Conservation (phyloP, 208 protist species). For the Naegleria lovaniensis region DNA sequence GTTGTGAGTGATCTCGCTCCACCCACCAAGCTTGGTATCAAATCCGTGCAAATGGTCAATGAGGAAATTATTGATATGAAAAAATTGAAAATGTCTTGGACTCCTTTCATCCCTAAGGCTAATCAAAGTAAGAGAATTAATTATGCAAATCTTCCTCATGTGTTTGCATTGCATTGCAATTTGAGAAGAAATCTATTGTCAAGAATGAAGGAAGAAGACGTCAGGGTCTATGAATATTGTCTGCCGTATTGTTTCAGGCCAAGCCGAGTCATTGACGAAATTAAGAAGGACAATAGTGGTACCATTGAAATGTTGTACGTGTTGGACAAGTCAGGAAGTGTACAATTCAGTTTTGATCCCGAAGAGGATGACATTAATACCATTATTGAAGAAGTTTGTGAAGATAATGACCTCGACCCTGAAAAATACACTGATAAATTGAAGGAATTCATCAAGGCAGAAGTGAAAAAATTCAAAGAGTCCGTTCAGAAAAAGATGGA, state of each 20-base stretch:
- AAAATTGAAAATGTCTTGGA: constrained; percentile 40
- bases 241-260: constrained; percentile 41
- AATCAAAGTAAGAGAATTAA: not conserved
- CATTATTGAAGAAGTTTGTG: constrained; percentile 23
- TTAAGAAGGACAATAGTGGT: not conserved
- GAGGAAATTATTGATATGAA: constrained; percentile 42
- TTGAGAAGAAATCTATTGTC: constrained; percentile 29
- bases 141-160: not conserved
- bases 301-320: not conserved
- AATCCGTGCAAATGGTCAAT: constrained; percentile 37
- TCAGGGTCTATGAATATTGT: constrained; percentile 32
- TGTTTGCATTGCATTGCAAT: constrained; percentile 33
- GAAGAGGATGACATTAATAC: constrained; percentile 35
- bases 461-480: constrained; percentile 31
- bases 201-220: constrained; percentile 38
- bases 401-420: constrained; percentile 30
- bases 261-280: not conserved
- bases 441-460: constrained; percentile 22
- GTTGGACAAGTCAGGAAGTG: not conserved
- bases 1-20: constrained; percentile 35
- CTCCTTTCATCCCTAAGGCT: constrained; percentile 33
- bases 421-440: constrained; percentile 8
- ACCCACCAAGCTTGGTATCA: constrained; percentile 33
- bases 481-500: constrained; percentile 24
- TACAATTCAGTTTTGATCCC: constrained; percentile 36